A percentile compares a stretch with the other conserved stretches of the same genome.
These are phyloP conservation scores for Leccinum subfulvum DNA, from an alignment of 1,284 basidiomycete genomes.

Conservation along the genomic window DNA sequence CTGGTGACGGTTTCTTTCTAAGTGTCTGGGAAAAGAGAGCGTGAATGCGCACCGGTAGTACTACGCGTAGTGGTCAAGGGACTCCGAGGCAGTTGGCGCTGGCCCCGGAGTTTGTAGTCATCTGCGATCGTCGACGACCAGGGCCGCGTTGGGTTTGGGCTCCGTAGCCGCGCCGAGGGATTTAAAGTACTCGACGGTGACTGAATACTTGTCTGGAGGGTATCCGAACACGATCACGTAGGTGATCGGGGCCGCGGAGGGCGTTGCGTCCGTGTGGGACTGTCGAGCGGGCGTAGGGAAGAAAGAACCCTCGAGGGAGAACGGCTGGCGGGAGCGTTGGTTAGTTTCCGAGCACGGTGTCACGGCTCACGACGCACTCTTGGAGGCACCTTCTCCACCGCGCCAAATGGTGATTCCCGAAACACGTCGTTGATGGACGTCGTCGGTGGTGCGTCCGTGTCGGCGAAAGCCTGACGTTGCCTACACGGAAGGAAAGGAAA, in stretches of 20 bases:
- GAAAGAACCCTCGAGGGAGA: slow-evolving; percentile 25
- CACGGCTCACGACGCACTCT: slow-evolving; percentile 33
- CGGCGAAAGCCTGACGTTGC: slow-evolving; percentile 58
- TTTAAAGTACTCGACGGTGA: slow-evolving; percentile 70
- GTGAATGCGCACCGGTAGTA: no score
- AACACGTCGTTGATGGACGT: slow-evolving; percentile 70
- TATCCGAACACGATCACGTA: slow-evolving; percentile 77
- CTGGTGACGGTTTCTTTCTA: no score
- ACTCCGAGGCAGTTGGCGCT: no score
- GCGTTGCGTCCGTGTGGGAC: slow-evolving; percentile 33
- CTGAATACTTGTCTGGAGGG: slow-evolving; percentile 67
- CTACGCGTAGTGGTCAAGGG: no score
- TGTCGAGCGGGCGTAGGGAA: slow-evolving; percentile 29
- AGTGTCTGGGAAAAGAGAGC: no score
- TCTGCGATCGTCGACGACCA: no score
- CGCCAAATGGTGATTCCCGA: slow-evolving; percentile 42
- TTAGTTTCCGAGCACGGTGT: background rate
- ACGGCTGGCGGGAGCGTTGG: slow-evolving; percentile 12
- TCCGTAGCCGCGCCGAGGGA: slow-evolving; percentile 66
- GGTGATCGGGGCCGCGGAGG: slow-evolving; percentile 34
- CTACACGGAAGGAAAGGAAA: slow-evolving; percentile 30
- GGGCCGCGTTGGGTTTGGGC: slow-evolving; percentile 52
- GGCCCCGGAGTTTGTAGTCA: no score
- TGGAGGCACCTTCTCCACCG: slow-evolving; percentile 24
- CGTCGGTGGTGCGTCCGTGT: slow-evolving; percentile 74